Percentiles rank a stretch among this genome's conserved stretches.
These are phyloP conservation scores for Spirogloea muscicola DNA, from an alignment of 139 green algal species.

Conservation along the genomic window DNA sequence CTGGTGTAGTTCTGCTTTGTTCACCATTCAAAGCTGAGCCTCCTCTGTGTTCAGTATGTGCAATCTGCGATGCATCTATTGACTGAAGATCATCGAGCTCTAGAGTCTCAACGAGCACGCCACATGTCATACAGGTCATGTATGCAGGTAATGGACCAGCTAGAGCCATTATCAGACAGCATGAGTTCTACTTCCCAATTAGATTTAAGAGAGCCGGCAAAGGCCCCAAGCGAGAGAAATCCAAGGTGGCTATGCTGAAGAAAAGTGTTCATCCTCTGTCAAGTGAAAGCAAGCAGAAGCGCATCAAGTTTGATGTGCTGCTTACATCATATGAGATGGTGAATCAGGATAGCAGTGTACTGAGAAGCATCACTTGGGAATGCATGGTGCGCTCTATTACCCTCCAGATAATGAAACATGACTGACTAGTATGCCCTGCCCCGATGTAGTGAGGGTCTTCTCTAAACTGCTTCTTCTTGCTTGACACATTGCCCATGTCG, in stretches of 20 bases:
- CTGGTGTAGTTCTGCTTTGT: no score
- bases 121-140: conserved; percentile 53
- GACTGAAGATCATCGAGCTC: no score
- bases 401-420: neutral
- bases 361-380: conserved; percentile 63
- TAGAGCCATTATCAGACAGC: conserved; percentile 57
- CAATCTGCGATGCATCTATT: no score
- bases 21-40: no score
- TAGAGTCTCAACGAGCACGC: no score
- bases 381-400: conserved; percentile 57
- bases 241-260: neutral
- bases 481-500: neutral
- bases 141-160: conserved; percentile 77
- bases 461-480: neutral
- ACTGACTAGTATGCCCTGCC: no score
- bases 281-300: conserved; percentile 38
- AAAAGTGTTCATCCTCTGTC: no score
- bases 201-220: neutral
- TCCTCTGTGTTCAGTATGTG: no score
- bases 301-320: conserved; percentile 68
- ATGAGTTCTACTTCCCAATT: conserved; percentile 60
- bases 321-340: conserved; percentile 90
- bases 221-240: neutral
- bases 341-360: conserved; percentile 63
- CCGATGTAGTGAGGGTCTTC: no score